phyloP scores from a whole-genome alignment of 208 protist genomes.

The Sergeia podlipaevii region DNA sequence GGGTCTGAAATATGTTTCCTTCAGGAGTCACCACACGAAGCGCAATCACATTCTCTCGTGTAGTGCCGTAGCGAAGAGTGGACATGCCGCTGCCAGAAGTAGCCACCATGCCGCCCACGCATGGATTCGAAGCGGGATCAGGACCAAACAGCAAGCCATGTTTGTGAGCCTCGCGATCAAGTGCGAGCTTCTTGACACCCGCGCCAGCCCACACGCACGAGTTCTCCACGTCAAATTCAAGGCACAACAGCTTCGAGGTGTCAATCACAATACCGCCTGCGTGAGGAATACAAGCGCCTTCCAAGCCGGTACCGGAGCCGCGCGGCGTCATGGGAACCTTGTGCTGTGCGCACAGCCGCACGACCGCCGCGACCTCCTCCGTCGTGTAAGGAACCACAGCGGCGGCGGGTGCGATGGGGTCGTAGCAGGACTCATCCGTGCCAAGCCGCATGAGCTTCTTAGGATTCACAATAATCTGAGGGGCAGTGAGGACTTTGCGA shows the following conservation, averaged over 20 bases:
- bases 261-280: slow-evolving; percentile 58
- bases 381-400: slow-evolving; percentile 21
- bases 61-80: slow-evolving; percentile 80
- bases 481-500: slow-evolving; percentile 18
- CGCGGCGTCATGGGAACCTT: slow-evolving; percentile 46
- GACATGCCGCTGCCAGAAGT: slow-evolving; percentile 72
- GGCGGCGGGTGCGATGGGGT: slow-evolving; percentile 17
- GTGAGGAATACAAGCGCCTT: slow-evolving; percentile 53
- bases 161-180: slow-evolving; percentile 21
- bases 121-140: slow-evolving; percentile 50
- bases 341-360: slow-evolving; percentile 27
- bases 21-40: slow-evolving; percentile 54
- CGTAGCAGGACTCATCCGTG: slow-evolving; percentile 29
- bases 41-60: slow-evolving; percentile 71
- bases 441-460: slow-evolving; percentile 26
- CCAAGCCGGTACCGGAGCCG: slow-evolving; percentile 42
- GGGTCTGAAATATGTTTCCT: slow-evolving; percentile 57
- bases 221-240: slow-evolving; percentile 48
- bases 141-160: slow-evolving; percentile 50
- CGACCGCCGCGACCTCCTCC: slow-evolving; percentile 24
- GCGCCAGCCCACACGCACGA: slow-evolving; percentile 60
- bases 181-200: slow-evolving; percentile 51
- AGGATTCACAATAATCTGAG: slow-evolving; percentile 21
- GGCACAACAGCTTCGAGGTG: slow-evolving; percentile 20
- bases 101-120: slow-evolving; percentile 73